phyloP scores from a whole-genome alignment of 225 moss, liverwort and hornwort genomes.

The Lunularia cruciata region DNA sequence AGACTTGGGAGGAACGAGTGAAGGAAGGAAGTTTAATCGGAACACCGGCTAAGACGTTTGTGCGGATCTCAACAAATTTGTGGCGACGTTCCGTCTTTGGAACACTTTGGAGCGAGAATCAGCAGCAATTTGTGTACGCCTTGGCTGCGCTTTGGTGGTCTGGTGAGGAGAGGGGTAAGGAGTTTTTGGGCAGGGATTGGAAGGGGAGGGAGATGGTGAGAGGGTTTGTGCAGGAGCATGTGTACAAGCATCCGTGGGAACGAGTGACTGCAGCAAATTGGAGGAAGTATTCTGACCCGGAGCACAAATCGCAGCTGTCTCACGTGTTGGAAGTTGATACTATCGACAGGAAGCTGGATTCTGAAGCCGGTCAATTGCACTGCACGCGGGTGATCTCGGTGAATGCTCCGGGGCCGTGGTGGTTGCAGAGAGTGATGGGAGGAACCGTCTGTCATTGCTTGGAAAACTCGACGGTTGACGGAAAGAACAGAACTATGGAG shows the following conservation, averaged over 20 bases:
- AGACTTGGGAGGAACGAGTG: no score
- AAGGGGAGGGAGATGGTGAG: constrained; percentile 54
- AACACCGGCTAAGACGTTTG: no score
- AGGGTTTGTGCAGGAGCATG: constrained; percentile 81
- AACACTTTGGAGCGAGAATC: no score
- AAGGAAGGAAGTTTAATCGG: no score
- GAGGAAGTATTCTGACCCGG: constrained; percentile 77
- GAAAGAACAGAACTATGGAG: constrained; percentile 63
- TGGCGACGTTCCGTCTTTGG: background rate
- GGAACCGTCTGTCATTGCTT: constrained; percentile 79
- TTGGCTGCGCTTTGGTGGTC: background rate
- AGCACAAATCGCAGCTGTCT: constrained; percentile 70
- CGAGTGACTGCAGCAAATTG: constrained; percentile 87
- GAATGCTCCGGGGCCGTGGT: constrained; percentile 91
- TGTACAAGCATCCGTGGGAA: constrained; percentile 88
- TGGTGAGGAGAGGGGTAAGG: background rate
- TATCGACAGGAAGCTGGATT: constrained; percentile 54
- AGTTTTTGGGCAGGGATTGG: background rate
- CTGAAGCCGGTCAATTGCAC: constrained; percentile 57
- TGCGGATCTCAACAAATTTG: no score
- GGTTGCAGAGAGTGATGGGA: constrained; percentile 83
- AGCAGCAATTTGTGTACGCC: no score
- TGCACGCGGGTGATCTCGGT: constrained; percentile 77
- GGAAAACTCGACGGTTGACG: constrained; percentile 75
- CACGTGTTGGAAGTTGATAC: constrained; percentile 83